Base-by-base conservation (phyloP, 176 grass and related monocot genomes). In the Oropetium thomaeum region DNA sequence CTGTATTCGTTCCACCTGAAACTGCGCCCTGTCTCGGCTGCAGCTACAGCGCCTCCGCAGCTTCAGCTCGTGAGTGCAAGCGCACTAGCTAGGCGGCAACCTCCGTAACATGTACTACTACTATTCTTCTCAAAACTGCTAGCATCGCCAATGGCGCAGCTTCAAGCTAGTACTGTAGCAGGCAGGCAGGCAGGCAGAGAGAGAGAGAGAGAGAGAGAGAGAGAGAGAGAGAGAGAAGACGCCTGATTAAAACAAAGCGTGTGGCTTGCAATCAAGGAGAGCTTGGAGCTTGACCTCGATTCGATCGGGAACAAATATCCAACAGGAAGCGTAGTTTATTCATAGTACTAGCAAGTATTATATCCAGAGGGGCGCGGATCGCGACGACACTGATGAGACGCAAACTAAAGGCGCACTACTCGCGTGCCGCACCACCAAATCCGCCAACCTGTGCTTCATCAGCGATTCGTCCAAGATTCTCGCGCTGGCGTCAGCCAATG, bases 371-470 rank as follows among this genome's bases (percentile, higher is more conserved):
- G n/a, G n/a, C n/a, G n/a, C 28, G 48, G n/a, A 67, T 73, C 37
- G 2, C 45, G 35, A 6, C 14, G 15, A 58, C 67, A 82, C 60
- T 49, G 70, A n/a, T n/a, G n/a, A n/a, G n/a, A 58, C 37, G 48
- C 59, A 44, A 66, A 58, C 26, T 26, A 25, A 44, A 66, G 59
- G 60, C n/a, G 70, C 70, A 82, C 80, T 82, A 49, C 45, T 49
- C 45, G 3, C 45, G 35, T 7, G 45, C 45, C 6, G 45, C 45
- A 49, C 45, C 16, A 49, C 42, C 42, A 41, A 10, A 7, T 41
- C 39, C 39, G 39, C 11, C 67, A 4, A 23, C 59, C n/a, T n/a
- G n/a, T n/a, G n/a, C n/a, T n/a, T n/a, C n/a, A 57, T 12, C 3
- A 10, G 34, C 34, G 22, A 58, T 20, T 58, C 49, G 80, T 45